A percentile compares a stretch with the other conserved stretches of the same genome.
These are phyloP conservation scores for Oxalis stricta DNA, from an alignment of 441 rosid species.

Conservation along the genomic window DNA sequence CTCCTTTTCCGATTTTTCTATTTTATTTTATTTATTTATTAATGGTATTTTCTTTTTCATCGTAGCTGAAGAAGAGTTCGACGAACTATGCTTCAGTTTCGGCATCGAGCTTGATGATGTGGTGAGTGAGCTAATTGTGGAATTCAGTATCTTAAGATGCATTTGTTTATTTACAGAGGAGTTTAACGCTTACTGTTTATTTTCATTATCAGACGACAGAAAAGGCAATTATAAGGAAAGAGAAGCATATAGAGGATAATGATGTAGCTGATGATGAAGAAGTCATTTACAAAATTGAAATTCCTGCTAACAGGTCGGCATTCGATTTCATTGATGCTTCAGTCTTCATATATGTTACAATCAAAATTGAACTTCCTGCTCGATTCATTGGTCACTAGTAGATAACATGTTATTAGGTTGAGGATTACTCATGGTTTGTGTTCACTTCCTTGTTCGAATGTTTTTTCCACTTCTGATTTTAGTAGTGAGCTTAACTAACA, in stretches of 20 bases:
- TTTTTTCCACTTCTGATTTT: too few relatives aligned
- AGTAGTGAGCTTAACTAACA: too few relatives aligned
- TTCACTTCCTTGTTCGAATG: too few relatives aligned
- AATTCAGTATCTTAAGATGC: neutral
- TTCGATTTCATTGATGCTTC: too few relatives aligned
- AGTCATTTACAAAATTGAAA: slow-evolving; percentile 71
- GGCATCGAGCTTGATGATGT: slow-evolving; percentile 95
- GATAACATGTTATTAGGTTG: too few relatives aligned
- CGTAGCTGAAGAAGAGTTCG: slow-evolving; percentile 53
- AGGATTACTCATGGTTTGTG: too few relatives aligned
- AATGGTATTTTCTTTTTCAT: neutral
- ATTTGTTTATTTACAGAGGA: neutral
- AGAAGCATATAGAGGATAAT: slow-evolving; percentile 60
- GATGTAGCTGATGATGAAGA: slow-evolving; percentile 49
- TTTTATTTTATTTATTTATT: neutral
- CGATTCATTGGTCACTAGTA: too few relatives aligned
- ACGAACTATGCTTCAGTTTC: slow-evolving; percentile 75
- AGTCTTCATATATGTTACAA: neutral
- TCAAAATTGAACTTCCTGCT: too few relatives aligned
- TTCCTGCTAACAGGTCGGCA: slow-evolving; percentile 71
- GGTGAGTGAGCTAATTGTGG: slow-evolving; percentile 32
- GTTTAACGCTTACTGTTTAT: neutral
- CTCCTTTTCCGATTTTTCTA: neutral
- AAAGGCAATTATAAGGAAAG: slow-evolving; percentile 77
- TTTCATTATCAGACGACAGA: slow-evolving; percentile 48